These are phyloP conservation scores for Gossypium thurberi DNA, from an alignment of 345 rosid genomes.

Conservation along the genomic window DNA sequence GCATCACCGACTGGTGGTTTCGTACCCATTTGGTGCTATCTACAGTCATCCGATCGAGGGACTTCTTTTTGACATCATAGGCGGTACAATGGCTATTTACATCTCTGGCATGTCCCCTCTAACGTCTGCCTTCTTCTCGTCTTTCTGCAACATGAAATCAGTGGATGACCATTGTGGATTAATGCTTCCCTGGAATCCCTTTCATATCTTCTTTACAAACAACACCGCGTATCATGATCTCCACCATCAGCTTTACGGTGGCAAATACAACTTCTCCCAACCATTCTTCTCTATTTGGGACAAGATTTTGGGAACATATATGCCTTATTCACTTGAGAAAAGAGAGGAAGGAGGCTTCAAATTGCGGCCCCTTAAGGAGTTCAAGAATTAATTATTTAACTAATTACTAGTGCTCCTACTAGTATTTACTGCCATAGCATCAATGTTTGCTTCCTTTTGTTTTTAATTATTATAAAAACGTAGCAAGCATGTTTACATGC, in stretches of 20 bases:
- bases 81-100: constrained; percentile 71
- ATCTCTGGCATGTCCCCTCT: constrained; percentile 75
- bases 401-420: neutral
- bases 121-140: constrained; percentile 26
- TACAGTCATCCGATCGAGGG: constrained; percentile 83
- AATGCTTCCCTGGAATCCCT: constrained; percentile 72
- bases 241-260: constrained; percentile 83
- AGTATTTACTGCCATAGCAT: neutral
- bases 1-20: constrained; percentile 6
- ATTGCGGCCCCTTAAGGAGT: constrained; percentile 45
- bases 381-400: constrained; percentile 20
- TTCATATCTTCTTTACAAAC: constrained; percentile 65
- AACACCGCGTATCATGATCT: constrained; percentile 79
- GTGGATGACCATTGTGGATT: constrained; percentile 80
- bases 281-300: constrained; percentile 83
- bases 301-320: constrained; percentile 61
- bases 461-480: neutral
- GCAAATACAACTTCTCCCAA: constrained; percentile 74
- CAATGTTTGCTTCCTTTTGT: neutral
- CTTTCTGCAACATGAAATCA: constrained; percentile 61
- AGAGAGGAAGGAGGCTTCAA: constrained; percentile 64
- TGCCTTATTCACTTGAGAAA: constrained; percentile 74
- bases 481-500: neutral
- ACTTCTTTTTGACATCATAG: constrained; percentile 63
- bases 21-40: constrained; percentile 48